phyloP scores from a whole-genome alignment of 1,284 basidiomycete genomes.

The Austroboletus sp. region DNA sequence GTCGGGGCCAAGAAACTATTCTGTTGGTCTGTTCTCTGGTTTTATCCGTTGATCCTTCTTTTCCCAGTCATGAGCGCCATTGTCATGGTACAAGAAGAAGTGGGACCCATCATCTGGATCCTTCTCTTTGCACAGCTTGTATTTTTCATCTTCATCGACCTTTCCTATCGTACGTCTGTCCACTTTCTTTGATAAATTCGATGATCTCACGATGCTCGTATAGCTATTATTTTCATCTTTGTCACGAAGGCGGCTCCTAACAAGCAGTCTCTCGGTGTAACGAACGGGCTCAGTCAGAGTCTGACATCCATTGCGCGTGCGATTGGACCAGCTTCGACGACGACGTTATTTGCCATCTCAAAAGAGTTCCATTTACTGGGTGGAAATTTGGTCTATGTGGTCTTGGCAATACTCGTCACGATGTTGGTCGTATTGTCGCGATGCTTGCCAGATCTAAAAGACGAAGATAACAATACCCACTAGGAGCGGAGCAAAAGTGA shows the following conservation, averaged over 20 bases:
- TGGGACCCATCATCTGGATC: constrained; percentile 26
- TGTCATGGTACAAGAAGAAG: constrained; percentile 15
- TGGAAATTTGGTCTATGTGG: constrained; percentile 34
- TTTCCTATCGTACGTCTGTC: constrained; percentile 26
- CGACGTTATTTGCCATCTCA: constrained; percentile 37
- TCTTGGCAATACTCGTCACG: constrained; percentile 8
- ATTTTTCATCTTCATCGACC: constrained; percentile 22
- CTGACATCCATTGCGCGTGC: constrained; percentile 43
- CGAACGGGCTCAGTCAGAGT: constrained; percentile 49
- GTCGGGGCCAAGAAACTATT: constrained; percentile 55
- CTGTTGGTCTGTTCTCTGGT: constrained; percentile 43
- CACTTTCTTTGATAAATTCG: background rate
- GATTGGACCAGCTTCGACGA: constrained; percentile 39
- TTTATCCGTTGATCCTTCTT: constrained; percentile 44
- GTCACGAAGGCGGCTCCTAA: constrained; percentile 31
- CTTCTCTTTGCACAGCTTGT: constrained; percentile 27
- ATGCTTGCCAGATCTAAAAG: constrained; percentile 15
- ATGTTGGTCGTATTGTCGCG: constrained; percentile 19
- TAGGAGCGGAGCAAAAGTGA: no score
- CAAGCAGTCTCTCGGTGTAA: constrained; percentile 38
- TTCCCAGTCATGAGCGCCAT: constrained; percentile 54
- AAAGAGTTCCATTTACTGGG: constrained; percentile 30
- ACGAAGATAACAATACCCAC: background rate
- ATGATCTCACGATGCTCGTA: background rate
- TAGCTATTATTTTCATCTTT: constrained; percentile 33